Evolutionary conservation across 2,329 filamentous ascomycete species (phyloP).

Genomic region (Colletotrichum salicis): DNA sequence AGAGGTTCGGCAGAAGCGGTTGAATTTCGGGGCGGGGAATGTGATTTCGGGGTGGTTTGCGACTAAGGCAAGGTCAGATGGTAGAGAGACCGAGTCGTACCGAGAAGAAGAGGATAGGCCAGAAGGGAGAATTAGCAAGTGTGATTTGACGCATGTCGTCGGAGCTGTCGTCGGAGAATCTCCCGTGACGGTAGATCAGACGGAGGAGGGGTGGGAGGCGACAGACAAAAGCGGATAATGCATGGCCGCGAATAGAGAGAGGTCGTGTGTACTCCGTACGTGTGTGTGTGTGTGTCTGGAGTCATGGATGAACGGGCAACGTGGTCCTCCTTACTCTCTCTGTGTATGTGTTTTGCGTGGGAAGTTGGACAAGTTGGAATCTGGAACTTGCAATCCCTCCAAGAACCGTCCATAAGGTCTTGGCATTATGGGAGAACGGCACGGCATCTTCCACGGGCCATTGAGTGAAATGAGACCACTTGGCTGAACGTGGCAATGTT

Average conservation of each 20-base stretch:
- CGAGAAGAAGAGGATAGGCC: background rate
- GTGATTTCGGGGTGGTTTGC: background rate
- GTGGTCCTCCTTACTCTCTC: background rate
- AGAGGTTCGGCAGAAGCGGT: background rate
- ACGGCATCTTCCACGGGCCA: background rate
- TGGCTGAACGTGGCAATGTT: constrained; percentile 18
- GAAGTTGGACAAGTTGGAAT: background rate
- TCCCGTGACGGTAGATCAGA: constrained; percentile 28
- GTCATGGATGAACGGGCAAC: background rate
- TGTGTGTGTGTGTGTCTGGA: background rate
- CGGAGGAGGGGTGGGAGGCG: background rate
- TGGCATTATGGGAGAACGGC: background rate
- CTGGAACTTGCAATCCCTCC: no score
- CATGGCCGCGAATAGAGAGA: background rate
- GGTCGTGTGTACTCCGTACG: background rate
- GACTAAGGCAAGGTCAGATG: no score
- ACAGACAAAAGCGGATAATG: background rate
- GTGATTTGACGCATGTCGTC: background rate
- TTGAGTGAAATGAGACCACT: background rate
- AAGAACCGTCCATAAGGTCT: no score
- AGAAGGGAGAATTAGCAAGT: background rate
- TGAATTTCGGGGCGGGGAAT: background rate
- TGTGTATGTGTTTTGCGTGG: background rate
- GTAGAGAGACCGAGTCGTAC: background rate
- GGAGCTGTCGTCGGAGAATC: constrained; percentile 32